Percentiles rank a stretch among this genome's conserved stretches.
Conservation (phyloP, 2,329 filamentous ascomycete species). For the Thermothelomyces thermophilus region DNA sequence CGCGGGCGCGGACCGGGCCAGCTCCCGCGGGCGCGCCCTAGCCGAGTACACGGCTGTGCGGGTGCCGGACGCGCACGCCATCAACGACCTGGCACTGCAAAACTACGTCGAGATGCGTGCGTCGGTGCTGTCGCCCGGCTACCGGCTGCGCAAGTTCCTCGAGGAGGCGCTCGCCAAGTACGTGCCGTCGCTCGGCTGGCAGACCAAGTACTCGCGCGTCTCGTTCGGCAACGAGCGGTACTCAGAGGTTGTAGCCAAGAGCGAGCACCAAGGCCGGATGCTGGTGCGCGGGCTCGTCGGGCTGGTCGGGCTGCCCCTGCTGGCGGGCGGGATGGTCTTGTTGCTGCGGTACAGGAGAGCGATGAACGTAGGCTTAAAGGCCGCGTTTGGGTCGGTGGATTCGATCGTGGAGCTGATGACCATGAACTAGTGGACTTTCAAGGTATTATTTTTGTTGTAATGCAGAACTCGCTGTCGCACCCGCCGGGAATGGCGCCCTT, state of each 20-base stretch:
- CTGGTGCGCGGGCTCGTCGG: constrained; percentile 42
- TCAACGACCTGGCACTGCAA: constrained; percentile 83
- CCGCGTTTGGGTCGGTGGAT: constrained; percentile 19
- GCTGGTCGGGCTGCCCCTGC: constrained; percentile 24
- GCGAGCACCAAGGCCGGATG: constrained; percentile 60
- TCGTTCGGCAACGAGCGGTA: constrained; percentile 94
- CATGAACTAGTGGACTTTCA: constrained; percentile 13
- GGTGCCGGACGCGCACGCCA: constrained; percentile 73
- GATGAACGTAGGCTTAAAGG: constrained; percentile 18
- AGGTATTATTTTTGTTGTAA: too few relatives aligned
- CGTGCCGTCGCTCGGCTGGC: constrained; percentile 73
- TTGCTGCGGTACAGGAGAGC: constrained; percentile 19
- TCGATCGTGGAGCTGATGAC: constrained; percentile 18
- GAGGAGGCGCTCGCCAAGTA: constrained; percentile 78
- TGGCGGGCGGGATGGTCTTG: constrained; percentile 17
- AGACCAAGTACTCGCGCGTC: constrained; percentile 85
- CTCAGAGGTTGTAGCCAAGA: constrained; percentile 67
- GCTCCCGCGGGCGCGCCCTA: constrained; percentile 63
- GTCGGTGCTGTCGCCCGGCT: constrained; percentile 70
- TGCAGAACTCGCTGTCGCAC: too few relatives aligned
- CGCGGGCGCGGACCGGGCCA: constrained; percentile 48
- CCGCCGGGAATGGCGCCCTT: too few relatives aligned
- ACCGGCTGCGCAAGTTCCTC: constrained; percentile 73
- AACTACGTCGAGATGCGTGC: constrained; percentile 95
- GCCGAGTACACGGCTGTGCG: constrained; percentile 68